These are phyloP conservation scores for Claviceps digitariae DNA, from an alignment of 2,329 filamentous ascomycete genomes.

Conservation along the genomic window DNA sequence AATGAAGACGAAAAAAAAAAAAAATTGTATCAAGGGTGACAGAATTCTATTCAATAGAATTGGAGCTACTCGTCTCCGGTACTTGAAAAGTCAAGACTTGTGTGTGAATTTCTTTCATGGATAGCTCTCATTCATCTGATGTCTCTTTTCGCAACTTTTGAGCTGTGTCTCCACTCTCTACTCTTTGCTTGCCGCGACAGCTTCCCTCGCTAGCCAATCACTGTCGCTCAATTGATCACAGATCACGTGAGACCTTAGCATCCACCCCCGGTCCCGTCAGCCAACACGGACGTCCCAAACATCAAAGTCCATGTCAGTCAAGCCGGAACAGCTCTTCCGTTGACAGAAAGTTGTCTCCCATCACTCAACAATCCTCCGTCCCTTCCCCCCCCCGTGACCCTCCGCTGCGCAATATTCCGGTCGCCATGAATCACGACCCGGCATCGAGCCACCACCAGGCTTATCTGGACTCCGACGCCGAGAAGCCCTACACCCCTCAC, in stretches of 20 bases:
- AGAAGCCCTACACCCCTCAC: slow-evolving; percentile 48
- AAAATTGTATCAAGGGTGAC: too few species aligned
- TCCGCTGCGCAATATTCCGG: slow-evolving; percentile 1
- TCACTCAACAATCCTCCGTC: neutral
- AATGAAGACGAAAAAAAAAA: neutral
- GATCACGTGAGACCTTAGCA: slow-evolving; percentile 19
- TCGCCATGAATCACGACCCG: slow-evolving; percentile 21
- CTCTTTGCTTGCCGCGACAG: neutral
- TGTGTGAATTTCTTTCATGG: too few species aligned
- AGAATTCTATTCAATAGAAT: too few species aligned
- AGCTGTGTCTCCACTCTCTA: neutral
- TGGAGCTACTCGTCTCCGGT: too few species aligned
- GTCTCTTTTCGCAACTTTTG: neutral
- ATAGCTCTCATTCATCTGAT: too few species aligned
- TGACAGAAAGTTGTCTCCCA: neutral
- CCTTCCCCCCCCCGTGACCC: slow-evolving; percentile 3
- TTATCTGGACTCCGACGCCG: slow-evolving; percentile 8
- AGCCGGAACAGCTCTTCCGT: neutral
- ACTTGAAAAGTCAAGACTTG: too few species aligned
- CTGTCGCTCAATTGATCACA: slow-evolving; percentile 19
- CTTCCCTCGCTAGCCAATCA: slow-evolving; percentile 17
- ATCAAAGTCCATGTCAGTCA: neutral
- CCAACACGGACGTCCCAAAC: neutral
- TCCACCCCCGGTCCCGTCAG: neutral
- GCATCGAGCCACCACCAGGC: slow-evolving; percentile 15